Percentiles rank a stretch among this genome's conserved stretches.
These are phyloP conservation scores for Coemansia sp. DNA, from an alignment of 192 early-diverging fungal genomes.

Conservation along the genomic window DNA sequence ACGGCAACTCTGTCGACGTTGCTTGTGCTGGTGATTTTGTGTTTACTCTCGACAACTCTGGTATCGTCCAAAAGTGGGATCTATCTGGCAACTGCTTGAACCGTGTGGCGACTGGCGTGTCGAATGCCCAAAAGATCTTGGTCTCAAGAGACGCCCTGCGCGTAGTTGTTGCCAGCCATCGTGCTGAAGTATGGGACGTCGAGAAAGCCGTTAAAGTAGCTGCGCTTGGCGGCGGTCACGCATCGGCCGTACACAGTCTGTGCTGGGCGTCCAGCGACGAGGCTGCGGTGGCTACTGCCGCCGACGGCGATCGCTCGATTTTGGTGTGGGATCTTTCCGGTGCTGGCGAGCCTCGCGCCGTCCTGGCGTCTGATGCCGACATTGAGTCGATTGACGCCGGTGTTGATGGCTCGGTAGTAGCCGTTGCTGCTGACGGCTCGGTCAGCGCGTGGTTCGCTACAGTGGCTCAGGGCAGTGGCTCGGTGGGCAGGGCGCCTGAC, in stretches of 20 bases:
- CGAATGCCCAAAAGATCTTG: conserved; percentile 20
- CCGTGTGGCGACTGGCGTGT: conserved; percentile 27
- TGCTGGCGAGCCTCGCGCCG: conserved; percentile 16
- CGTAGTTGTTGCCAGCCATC: conserved; percentile 48
- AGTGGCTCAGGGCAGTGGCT: conserved; percentile 12
- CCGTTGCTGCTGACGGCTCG: conserved; percentile 33
- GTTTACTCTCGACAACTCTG: conserved; percentile 32
- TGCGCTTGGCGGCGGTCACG: conserved; percentile 25
- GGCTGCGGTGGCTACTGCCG: conserved; percentile 37
- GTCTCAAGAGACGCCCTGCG: conserved; percentile 25
- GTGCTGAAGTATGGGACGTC: conserved; percentile 47
- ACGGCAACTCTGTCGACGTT: neutral
- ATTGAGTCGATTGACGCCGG: conserved; percentile 33
- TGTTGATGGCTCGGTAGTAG: conserved; percentile 34
- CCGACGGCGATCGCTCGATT: conserved; percentile 38
- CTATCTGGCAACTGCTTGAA: neutral
- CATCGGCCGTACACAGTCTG: conserved; percentile 25
- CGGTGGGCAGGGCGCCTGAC: conserved; percentile 34
- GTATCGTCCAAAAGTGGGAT: conserved; percentile 43
- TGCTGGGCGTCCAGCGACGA: conserved; percentile 44
- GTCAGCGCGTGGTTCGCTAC: conserved; percentile 35
- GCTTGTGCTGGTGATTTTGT: conserved; percentile 1
- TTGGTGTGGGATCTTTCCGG: conserved; percentile 35
- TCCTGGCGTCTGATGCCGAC: conserved; percentile 34
- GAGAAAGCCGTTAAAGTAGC: conserved; percentile 15